Base-by-base conservation (phyloP, 805 yeast genomes). In the Kluyveromyces starmeri region DNA sequence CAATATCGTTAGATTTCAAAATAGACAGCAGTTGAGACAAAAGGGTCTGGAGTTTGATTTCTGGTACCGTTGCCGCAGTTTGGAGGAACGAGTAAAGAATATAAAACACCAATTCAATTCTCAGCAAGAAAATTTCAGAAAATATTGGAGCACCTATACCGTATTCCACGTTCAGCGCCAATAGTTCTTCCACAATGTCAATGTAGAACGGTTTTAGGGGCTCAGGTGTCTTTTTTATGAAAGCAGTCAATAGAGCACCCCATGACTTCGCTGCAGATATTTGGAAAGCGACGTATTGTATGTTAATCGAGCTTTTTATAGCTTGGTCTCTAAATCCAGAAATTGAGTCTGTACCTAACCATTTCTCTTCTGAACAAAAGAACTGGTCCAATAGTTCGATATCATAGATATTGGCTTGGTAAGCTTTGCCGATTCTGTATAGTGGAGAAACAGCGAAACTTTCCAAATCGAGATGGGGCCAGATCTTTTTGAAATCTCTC, bases 201-300 rank as follows among this genome's bases (percentile, higher is more conserved):
- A 59, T 45, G 43, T 61, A 64, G 0, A 62, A 50, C 7, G 50
- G 39, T n/a, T 53, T 50, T 7, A 67, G 40, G 4, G 59, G 55
- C 0, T 42, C 39, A 1, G 52, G 47, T 15, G 52, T 53, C 28
- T 61, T 64, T 41, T 74, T 70, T 39, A 81, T 69, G 46, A 62
- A 78, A 0, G 89, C 73, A 0, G 89, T 76, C 15, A 84, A 42
- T 21, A 86, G 61, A 1, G 92, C 85, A 32, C 89, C 86, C 70
- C 83, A 75, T 0, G 94, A 71, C 46, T 78, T 79, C 3, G 84
- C 80, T 14, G 82, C 71, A 4, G 73, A 63, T 11, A 78, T 64
- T 47, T 85, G 94, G 1, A 88, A 69, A 26, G 75, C 68, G 6
- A 75, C 67, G 45, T 67, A 68, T 41, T 84, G 84, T 32, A 75